phyloP scores from a whole-genome alignment of 164 flowering plant species.

The Vitis rupestris region DNA sequence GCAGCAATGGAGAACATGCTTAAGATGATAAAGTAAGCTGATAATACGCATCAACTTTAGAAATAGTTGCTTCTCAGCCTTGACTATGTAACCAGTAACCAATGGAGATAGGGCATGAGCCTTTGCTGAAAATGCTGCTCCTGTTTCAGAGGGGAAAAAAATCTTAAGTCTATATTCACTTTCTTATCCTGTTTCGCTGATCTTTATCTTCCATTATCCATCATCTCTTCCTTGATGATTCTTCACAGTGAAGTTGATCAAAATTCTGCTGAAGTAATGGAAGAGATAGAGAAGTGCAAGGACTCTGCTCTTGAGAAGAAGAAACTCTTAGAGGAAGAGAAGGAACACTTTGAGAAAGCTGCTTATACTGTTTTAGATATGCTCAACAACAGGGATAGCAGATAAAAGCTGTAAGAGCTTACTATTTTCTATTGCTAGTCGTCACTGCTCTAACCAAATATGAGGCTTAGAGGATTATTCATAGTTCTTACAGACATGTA shows the following conservation, averaged over 20 bases:
- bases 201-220: neutral
- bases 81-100: neutral
- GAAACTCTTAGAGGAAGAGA: slow-evolving; percentile 69
- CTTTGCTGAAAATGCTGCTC: neutral
- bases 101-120: neutral
- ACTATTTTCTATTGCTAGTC: neutral
- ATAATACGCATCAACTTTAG: neutral
- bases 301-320: slow-evolving; percentile 58
- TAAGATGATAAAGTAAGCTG: slow-evolving; percentile 54
- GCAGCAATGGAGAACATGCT: slow-evolving; percentile 71
- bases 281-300: slow-evolving; percentile 78
- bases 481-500: neutral
- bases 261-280: slow-evolving; percentile 54
- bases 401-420: slow-evolving; percentile 25
- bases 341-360: slow-evolving; percentile 70
- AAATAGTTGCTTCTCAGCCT: neutral
- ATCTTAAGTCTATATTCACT: neutral
- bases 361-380: slow-evolving; percentile 68
- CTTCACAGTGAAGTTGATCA: slow-evolving; percentile 52
- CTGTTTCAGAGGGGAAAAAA: neutral
- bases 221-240: neutral
- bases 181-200: neutral
- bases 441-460: neutral
- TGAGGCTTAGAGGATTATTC: neutral
- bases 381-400: slow-evolving; percentile 40